Conservation (phyloP, 2,329 filamentous ascomycete genomes). For the Calonectria honghensis region DNA sequence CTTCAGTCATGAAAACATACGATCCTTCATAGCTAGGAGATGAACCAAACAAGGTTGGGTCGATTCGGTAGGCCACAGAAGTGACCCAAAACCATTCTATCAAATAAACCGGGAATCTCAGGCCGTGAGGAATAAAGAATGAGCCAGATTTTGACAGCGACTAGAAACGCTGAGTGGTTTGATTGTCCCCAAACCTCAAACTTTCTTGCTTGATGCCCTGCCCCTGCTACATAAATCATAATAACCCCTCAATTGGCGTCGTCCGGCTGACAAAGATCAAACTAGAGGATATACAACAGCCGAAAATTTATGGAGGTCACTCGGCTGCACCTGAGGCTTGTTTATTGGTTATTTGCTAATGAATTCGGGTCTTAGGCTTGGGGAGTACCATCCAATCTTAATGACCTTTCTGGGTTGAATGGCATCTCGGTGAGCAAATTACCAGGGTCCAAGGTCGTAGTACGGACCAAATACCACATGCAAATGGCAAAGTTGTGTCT, state of each 20-base stretch:
- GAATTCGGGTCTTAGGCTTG: background rate
- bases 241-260: background rate
- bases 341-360: background rate
- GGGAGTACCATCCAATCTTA: background rate
- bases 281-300: background rate
- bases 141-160: background rate
- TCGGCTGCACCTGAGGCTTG: background rate
- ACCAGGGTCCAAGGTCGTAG: background rate
- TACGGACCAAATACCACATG: background rate
- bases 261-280: background rate
- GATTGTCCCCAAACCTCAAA: background rate
- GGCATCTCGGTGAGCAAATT: constrained; percentile 12
- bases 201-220: background rate
- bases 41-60: background rate
- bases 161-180: background rate
- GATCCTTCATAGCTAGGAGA: background rate
- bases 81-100: background rate
- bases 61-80: background rate
- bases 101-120: background rate
- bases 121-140: background rate
- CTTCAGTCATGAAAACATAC: background rate
- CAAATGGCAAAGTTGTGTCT: background rate
- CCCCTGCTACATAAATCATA: background rate
- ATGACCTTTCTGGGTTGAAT: background rate
- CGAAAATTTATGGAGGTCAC: background rate